These are phyloP conservation scores for Cercospora sp. DNA, from an alignment of 2,329 filamentous ascomycete species.

Conservation along the genomic window DNA sequence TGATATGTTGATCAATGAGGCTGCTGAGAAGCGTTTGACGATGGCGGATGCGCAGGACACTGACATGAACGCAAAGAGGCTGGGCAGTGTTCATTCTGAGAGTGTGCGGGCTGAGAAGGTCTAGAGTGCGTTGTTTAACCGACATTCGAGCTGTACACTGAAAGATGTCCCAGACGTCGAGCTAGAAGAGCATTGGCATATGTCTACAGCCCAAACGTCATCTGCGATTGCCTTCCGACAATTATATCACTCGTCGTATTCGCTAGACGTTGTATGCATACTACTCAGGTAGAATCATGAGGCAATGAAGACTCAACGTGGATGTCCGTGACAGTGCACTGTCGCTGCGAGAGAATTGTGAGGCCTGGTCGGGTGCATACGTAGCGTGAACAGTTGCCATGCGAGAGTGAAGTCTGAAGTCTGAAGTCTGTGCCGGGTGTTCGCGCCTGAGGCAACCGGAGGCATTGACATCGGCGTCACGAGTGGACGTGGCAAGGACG, in stretches of 20 bases:
- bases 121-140: background rate
- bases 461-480: background rate
- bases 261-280: background rate
- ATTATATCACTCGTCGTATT: background rate
- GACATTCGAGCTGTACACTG: background rate
- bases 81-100: background rate
- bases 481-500: constrained; percentile 3
- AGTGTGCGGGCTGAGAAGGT: background rate
- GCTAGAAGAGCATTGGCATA: too few species aligned
- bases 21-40: constrained; percentile 24
- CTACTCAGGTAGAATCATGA: background rate
- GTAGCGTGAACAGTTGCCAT: background rate
- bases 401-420: background rate
- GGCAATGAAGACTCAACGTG: background rate
- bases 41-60: constrained; percentile 19
- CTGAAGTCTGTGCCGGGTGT: background rate
- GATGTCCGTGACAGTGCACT: background rate
- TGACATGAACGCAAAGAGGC: background rate
- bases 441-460: background rate
- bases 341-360: background rate
- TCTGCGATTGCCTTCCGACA: too few species aligned
- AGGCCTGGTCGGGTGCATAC: background rate
- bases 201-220: background rate
- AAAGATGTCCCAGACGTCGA: background rate
- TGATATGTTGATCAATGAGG: constrained; percentile 29